These are phyloP conservation scores for Acer saccharum DNA, from an alignment of 345 rosid species.

Conservation along the genomic window DNA sequence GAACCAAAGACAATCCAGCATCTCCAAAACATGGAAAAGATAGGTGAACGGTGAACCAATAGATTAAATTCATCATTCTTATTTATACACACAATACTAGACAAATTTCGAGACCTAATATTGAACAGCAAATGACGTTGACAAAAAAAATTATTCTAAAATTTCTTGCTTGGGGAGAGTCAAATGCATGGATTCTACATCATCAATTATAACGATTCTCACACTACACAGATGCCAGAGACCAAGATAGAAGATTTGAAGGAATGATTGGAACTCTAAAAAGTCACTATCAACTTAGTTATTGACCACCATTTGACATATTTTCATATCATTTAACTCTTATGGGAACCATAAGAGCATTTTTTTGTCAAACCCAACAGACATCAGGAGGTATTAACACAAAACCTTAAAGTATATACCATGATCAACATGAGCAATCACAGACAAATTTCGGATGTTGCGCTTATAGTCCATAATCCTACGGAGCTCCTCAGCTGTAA, in stretches of 20 bases:
- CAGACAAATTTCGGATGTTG: constrained; percentile 77
- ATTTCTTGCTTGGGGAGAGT: too few relatives aligned
- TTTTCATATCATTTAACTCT: neutral
- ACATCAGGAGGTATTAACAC: neutral
- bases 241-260: neutral
- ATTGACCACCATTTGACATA: neutral
- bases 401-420: constrained; percentile 23
- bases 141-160: too few relatives aligned
- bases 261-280: neutral
- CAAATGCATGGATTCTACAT: too few relatives aligned
- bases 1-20: too few relatives aligned
- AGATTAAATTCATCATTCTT: too few relatives aligned
- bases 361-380: neutral
- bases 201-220: too few relatives aligned
- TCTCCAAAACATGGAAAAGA: too few relatives aligned
- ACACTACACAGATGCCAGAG: neutral
- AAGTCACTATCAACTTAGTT: neutral
- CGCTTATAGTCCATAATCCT: constrained; percentile 66
- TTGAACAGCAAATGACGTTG: too few relatives aligned
- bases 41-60: too few relatives aligned
- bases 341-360: neutral
- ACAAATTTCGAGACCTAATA: too few relatives aligned
- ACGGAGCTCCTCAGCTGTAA: constrained; percentile 64
- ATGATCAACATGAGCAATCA: constrained; percentile 77
- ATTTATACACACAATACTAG: too few relatives aligned